Base-by-base conservation (phyloP, 441 rosid genomes). In the Kokia cookei region DNA sequence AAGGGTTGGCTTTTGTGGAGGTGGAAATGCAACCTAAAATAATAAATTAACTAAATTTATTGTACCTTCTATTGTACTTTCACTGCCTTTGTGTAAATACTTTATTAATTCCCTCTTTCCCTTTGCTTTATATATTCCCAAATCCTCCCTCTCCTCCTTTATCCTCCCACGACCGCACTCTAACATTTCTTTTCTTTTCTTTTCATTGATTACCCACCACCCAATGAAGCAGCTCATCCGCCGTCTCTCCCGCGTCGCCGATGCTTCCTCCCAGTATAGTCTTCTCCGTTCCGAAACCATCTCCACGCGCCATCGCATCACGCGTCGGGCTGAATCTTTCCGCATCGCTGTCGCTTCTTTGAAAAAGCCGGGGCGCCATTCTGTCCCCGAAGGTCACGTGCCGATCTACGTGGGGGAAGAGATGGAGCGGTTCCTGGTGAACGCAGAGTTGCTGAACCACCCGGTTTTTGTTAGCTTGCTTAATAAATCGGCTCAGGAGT, bases 381-480 rank as follows among this genome's bases (percentile, higher is more conserved):
- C 78, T 0, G 97, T 91, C 9, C 96, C 97, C 17, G 86, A 87
- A 8, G 99, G 99, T 0, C 87, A 89, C 79, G 87, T 94, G 3
- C 99, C 99, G 15, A 92, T 94, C 2, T 87, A 86, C 84, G 98
- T 94, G 9, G 98, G 98, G 0, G 97, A 91, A 35, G 90, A 89
- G 84, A 92, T 90, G 98, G 97, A 91, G 79, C 78, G 97, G 75
- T 94, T 89, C 79, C 82, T 88, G 27, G 96, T 94, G 40, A 86
- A 88, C 76, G 97, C 98, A 0, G 97, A 92, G 86, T 48, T 91
- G 14, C 81, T 94, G 55, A 94, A 94, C 78, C 98, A 93, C 12
- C 97, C 98, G 24, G 85, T 88, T 4, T 90, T 94, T 77, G 73
- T 86, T 17, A 85, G 86, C 0, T 80, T 94, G 29, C 89, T 94